These are phyloP conservation scores for Colletotrichum navitas DNA, from an alignment of 2,329 filamentous ascomycete genomes.

Conservation along the genomic window DNA sequence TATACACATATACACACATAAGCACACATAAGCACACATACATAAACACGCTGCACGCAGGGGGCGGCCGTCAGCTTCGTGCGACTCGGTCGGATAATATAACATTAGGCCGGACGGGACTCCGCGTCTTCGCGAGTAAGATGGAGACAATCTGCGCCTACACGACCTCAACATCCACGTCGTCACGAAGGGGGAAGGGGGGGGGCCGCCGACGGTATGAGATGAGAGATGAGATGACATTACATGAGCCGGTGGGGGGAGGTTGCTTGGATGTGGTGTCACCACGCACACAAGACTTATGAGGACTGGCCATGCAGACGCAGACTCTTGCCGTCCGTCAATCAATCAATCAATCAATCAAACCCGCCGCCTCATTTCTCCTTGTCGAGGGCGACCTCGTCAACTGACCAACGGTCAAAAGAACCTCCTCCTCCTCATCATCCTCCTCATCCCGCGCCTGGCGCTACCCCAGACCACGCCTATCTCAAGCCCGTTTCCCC, in stretches of 20 bases:
- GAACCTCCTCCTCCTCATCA: neutral
- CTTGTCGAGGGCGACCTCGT: neutral
- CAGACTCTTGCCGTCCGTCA: neutral
- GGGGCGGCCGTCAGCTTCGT: no score
- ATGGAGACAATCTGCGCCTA: neutral
- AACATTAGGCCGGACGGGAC: no score
- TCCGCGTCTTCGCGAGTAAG: neutral
- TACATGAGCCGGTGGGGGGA: neutral
- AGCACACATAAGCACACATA: no score
- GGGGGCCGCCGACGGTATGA: neutral
- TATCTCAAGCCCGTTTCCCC: neutral
- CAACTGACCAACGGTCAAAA: neutral
- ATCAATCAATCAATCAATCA: neutral
- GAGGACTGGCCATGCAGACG: neutral
- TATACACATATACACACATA: no score
- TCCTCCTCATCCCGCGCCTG: neutral
- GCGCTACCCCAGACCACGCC: constrained; percentile 7
- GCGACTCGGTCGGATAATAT: no score
- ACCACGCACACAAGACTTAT: neutral
- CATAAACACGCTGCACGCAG: no score
- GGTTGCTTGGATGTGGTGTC: no score
- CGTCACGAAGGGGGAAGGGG: no score
- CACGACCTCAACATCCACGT: neutral
- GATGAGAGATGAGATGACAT: constrained; percentile 2
- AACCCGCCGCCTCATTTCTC: neutral